phyloP scores from a whole-genome alignment of 2,329 filamentous ascomycete species.

The Stagonosporopsis rhizophila region DNA sequence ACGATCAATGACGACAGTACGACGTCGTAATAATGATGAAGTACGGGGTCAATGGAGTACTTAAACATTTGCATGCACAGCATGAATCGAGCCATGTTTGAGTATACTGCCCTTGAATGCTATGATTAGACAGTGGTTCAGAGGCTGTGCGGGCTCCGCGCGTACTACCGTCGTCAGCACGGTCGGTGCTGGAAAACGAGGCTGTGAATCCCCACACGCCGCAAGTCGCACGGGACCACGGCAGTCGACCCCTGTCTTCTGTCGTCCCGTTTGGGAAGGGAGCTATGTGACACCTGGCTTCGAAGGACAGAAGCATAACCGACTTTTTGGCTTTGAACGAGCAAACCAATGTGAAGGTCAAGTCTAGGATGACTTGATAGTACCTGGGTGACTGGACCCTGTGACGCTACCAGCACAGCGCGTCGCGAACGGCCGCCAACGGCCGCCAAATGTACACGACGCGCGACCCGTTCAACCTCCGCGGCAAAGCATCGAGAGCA shows the following conservation, averaged over 20 bases:
- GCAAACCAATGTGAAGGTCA: background rate
- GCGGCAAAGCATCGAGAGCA: slow-evolving; percentile 40
- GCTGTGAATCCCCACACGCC: slow-evolving; percentile 24
- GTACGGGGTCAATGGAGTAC: background rate
- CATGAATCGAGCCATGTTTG: background rate
- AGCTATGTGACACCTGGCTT: slow-evolving; percentile 37
- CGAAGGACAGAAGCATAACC: background rate
- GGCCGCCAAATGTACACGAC: slow-evolving; percentile 57
- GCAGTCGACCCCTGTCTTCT: slow-evolving; percentile 28
- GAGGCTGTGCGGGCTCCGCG: slow-evolving; percentile 11
- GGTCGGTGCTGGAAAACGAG: slow-evolving; percentile 13
- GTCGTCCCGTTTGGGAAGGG: slow-evolving; percentile 21
- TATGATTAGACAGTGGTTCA: slow-evolving; percentile 7
- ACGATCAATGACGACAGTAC: slow-evolving; percentile 35
- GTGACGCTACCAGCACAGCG: slow-evolving; percentile 15
- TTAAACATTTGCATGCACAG: background rate
- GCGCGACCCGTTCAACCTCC: slow-evolving; percentile 56
- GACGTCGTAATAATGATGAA: slow-evolving; percentile 26
- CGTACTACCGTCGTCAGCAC: background rate
- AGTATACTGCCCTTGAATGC: slow-evolving; percentile 1
- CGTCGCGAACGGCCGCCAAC: slow-evolving; percentile 13
- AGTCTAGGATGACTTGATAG: background rate
- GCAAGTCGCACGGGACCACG: slow-evolving; percentile 1
- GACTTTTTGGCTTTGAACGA: background rate
- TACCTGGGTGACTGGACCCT: slow-evolving; percentile 9